Evolutionary conservation across 306 rosid species (phyloP), one percentile per base, ranked within the genome.

Genomic region (Spatholobus suberectus): DNA sequence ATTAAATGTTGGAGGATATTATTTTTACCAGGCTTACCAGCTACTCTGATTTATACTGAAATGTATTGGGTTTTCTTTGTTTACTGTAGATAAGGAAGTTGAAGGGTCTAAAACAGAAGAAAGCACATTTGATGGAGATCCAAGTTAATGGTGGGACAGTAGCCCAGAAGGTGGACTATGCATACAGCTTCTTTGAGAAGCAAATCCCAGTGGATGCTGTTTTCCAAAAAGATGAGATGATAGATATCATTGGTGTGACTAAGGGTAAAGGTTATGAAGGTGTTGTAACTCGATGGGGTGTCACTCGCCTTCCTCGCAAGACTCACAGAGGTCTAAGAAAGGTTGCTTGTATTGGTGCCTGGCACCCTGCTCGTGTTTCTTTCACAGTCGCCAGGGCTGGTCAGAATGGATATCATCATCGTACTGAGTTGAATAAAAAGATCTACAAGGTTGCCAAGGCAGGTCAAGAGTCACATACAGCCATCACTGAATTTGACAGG

Each of bases 311-410:
- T 47, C 98, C 98, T 0, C 95, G 97, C 24, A 94, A 94, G 91
- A 92, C 98, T 0, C 98, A 92, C 65, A 89, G 98, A 59, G 98
- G 98, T 84, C 87, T 94, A 14, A 84, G 98, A 85, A 94, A 94
- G 92, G 98, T 94, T 26, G 98, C 98, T 61, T 94, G 98, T 86
- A 94, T 94, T 79, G 98, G 98, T 88, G 95, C 98, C 2, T 94
- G 98, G 97, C 98, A 94, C 80, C 98, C 97, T 79, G 97, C 98
- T 3, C 88, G 98, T 69, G 98, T 94, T 34, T 94, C 98, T 4
- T 94, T 90, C 66, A 92, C 98, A 0, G 98, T 94, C 77, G 97
- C 98, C 23, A 90, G 98, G 85, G 97, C 98, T 81, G 97, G 98
- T 62, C 98, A 94, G 83, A 94, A 94, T 82, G 98, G 97, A 29